Base-by-base conservation (phyloP, 1,139 yeast species). In the Zygosaccharomyces sapae region DNA sequence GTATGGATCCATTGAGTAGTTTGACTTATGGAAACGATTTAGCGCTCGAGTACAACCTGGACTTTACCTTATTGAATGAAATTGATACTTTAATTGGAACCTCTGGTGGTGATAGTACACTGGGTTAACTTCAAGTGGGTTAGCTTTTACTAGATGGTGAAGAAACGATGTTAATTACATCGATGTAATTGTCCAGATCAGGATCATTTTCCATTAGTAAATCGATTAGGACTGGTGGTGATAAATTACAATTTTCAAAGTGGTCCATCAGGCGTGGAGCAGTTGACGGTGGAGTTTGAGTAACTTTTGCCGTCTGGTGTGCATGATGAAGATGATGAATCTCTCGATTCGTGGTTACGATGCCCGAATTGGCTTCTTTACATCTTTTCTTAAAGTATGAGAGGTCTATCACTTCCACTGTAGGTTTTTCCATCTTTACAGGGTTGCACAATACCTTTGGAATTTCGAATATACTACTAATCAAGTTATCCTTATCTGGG, bases 41-140 rank as follows among this genome's bases (percentile, higher is more conserved):
- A 41, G 58, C 62, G 6, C 46, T 61, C 10, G 64, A 59, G 45
- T 61, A 59, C 35, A 61, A 61, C 45, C 57, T 61, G 36, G 66
- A 61, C 44, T 59, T 61, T 41, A 61, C 63, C 1, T 48, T 61
- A 31, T 37, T 61, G 25, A 61, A 61, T 44, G 65, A 61, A 45
- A 61, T 61, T 37, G 66, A 61, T 47, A 58, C 55, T 7, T 45
- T 59, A 27, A 59, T 61, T 25, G 63, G 57, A 25, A 25, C 24
- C 27, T 31, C 35, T 3, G 27, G 29, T 22, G 24, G 29, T 33
- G 38, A 31, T 33, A 19, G 25, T 29, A 9, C 27, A 13, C 12
- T 19, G n/a, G 22, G 8, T 37, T 42, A 30, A 19, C 7, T 22
- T 19, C 13, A 6, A 20, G 35, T 16, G 9, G 5, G 20, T 25